Base-by-base conservation (phyloP, 495 filamentous ascomycete species). In the Aspergillus nanangensis region DNA sequence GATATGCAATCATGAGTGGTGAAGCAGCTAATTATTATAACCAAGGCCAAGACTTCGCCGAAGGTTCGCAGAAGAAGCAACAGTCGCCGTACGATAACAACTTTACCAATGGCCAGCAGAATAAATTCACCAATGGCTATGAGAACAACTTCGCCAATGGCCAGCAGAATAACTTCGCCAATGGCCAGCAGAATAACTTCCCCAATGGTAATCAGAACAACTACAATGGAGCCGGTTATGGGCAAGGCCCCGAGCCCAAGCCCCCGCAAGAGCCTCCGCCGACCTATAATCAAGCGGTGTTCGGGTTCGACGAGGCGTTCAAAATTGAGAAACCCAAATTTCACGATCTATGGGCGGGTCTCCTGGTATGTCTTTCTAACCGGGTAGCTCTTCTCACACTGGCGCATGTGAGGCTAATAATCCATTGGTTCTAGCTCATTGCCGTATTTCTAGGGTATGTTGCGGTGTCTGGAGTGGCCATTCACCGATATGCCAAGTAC, bases 291-390 rank as follows among this genome's bases (percentile, higher is more conserved):
- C 59, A 59, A 25, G 52, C 53, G 2, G 57, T 56, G 1, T 63
- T 57, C 25, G 57, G 47, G 11, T 96, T 91, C 53, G 82, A 92
- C 13, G 76, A 95, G 56, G 77, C 79, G 1, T 96, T 96, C 68
- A 81, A 80, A 62, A 57, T 96, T 29, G 77, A 88, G 44, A 81
- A 81, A 45, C 90, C 90, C 10, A 94, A 93, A 57, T 95, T 75
- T 61, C 86, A 96, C 55, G 91, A 96, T 56, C 42, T 89, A 5
- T 95, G 90, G 90, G 90, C 90, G 4, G 88, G 83, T 14, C 66
- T 94, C 38, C 65, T 95, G 55, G 80, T 86, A 62, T 11, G 72
- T 71, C 9, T 38, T 14, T n/a, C n/a, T n/a, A n/a, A n/a, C n/a
- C n/a, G n/a, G n/a, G n/a, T n/a, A n/a, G n/a, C 22, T 18, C 18